Conservation (phyloP, 2,329 filamentous ascomycete species). For the Colletotrichum plurivorum region DNA sequence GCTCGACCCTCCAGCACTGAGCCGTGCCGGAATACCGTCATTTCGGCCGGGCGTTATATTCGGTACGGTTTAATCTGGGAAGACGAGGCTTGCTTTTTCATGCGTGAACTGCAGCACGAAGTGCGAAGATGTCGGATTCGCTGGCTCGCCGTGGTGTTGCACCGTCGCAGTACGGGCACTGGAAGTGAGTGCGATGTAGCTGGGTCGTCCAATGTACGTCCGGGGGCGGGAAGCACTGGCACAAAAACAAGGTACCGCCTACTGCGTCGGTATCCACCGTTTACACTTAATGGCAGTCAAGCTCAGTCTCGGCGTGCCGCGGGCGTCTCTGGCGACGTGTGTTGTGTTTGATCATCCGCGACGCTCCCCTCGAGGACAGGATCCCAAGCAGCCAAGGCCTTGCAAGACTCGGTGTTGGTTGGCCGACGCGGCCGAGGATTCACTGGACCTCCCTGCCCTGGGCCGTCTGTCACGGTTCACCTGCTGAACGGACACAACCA, state of each 20-base stretch:
- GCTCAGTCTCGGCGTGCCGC: neutral
- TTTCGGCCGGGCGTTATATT: neutral
- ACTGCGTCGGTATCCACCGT: neutral
- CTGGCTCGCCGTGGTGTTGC: neutral
- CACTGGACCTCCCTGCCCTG: neutral
- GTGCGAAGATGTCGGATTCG: constrained; percentile 9
- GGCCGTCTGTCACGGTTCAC: constrained; percentile 9
- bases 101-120: neutral
- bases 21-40: neutral
- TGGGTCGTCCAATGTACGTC: constrained; percentile 25
- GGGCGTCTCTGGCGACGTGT: constrained; percentile 17
- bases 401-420: neutral
- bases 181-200: neutral
- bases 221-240: constrained; percentile 23
- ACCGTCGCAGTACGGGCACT: neutral
- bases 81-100: constrained; percentile 8
- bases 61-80: neutral
- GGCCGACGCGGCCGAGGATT: constrained; percentile 11
- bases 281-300: neutral
- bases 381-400: constrained; percentile 3
- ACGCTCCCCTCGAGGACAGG: neutral
- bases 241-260: constrained; percentile 7
- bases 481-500: neutral
- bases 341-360: constrained; percentile 19
- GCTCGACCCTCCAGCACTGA: neutral